These are phyloP conservation scores for Brettanomyces naardenensis DNA, from an alignment of 805 yeast species.

Conservation along the genomic window DNA sequence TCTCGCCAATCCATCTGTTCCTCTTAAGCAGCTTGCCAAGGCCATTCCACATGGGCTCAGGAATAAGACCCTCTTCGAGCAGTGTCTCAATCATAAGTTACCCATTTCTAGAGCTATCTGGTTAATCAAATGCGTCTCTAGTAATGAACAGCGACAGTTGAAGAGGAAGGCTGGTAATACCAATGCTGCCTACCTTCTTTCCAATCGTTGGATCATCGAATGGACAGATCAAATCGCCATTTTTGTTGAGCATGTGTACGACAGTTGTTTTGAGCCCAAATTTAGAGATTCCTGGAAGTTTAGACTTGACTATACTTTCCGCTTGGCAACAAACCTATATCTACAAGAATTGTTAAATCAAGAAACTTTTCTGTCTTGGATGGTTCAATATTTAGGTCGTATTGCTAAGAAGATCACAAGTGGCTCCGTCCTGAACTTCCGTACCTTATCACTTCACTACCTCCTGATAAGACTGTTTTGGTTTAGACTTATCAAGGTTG, in stretches of 20 bases:
- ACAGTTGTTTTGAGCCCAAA: slow-evolving; percentile 13
- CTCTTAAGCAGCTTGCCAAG: slow-evolving; percentile 60
- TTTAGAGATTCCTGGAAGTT: slow-evolving; percentile 31
- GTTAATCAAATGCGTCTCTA: slow-evolving; percentile 83
- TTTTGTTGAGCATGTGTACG: slow-evolving; percentile 40
- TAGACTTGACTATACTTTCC: slow-evolving; percentile 52
- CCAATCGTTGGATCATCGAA: slow-evolving; percentile 64
- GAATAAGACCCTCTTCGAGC: slow-evolving; percentile 65
- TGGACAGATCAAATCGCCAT: slow-evolving; percentile 84
- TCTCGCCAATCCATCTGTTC: slow-evolving; percentile 57
- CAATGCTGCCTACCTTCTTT: slow-evolving; percentile 26
- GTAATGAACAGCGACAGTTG: slow-evolving; percentile 61
- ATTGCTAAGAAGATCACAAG: slow-evolving; percentile 9
- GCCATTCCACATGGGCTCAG: slow-evolving; percentile 89
- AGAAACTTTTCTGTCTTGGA: slow-evolving; percentile 53
- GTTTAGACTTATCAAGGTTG: slow-evolving; percentile 51
- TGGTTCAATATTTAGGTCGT: slow-evolving; percentile 41
- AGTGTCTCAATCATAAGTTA: slow-evolving; percentile 54
- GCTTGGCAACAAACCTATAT: slow-evolving; percentile 57
- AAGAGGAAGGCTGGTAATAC: slow-evolving; percentile 33
- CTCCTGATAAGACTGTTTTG: slow-evolving; percentile 62
- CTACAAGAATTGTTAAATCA: slow-evolving; percentile 61
- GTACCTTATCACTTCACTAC: slow-evolving; percentile 25
- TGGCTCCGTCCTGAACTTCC: slow-evolving; percentile 13
- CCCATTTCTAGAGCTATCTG: slow-evolving; percentile 83